A percentile compares a stretch with the other conserved stretches of the same genome.
Evolutionary conservation across 768 basidiomycete species (phyloP).

Genomic region (Mycena amicta): DNA sequence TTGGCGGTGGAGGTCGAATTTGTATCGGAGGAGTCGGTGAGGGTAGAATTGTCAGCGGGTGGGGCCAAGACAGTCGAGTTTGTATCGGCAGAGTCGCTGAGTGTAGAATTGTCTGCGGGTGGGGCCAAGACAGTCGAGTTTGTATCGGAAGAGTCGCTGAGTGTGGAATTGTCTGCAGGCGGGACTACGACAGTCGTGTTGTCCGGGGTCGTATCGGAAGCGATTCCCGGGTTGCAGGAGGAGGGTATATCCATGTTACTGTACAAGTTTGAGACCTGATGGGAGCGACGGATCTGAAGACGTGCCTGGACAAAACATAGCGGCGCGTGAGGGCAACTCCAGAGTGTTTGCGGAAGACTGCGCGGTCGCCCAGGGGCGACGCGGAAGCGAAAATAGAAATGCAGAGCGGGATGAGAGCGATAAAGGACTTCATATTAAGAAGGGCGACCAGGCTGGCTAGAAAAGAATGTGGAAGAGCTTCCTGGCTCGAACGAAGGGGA

Average conservation of each 20-base stretch:
- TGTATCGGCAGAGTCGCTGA: not conserved
- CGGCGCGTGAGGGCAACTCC: conserved; percentile 33
- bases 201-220: conserved; percentile 17
- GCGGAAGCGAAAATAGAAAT: conserved; percentile 32
- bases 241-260: conserved; percentile 37
- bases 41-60: conserved; percentile 8
- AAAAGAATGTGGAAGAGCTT: conserved; percentile 33
- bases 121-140: conserved; percentile 25
- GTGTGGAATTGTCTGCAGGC: conserved; percentile 12
- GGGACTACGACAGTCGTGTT: conserved; percentile 24
- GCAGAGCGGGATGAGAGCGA: conserved; percentile 31
- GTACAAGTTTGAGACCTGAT: no score
- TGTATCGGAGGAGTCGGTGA: not conserved
- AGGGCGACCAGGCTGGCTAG: conserved; percentile 20
- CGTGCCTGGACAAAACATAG: conserved; percentile 36
- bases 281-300: no score
- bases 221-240: conserved; percentile 29
- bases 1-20: conserved; percentile 5
- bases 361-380: conserved; percentile 38
- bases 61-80: conserved; percentile 27
- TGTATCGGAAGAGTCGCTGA: not conserved
- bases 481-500: conserved; percentile 34
- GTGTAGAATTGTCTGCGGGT: conserved; percentile 12
- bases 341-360: conserved; percentile 34
- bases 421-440: conserved; percentile 33